Evolutionary conservation across 805 yeast species (phyloP), one percentile per base, ranked within the genome.

Genomic region (Yarrowia sp.): DNA sequence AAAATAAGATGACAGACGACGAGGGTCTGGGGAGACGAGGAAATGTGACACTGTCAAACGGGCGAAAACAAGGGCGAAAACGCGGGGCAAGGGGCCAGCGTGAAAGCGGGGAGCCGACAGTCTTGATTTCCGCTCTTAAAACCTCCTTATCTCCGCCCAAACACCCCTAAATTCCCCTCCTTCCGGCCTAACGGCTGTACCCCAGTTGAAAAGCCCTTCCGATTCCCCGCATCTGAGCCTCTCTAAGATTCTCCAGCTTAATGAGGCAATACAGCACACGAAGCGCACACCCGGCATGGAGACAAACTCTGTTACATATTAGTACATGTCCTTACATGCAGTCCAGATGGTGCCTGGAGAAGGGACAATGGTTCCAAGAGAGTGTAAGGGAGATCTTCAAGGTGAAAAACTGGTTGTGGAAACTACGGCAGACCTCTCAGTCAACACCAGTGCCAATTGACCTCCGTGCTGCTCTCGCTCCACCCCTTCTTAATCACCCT

Each of bases 151-250:
- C 42, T 50, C 56, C 56, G 55, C 15, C 30, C 30, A 24, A 36
- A 12, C 38, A 10, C 38, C 38, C 13, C 39, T 9, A 17, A n/a
- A 14, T 33, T 24, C 50, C 39, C 50, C 52, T 30, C 38, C 38
- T 47, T 58, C 40, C 64, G 64, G 64, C 50, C 50, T 43, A 58
- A 58, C 64, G 64, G 64, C 64, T 58, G 64, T 34, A 58, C 64
- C 64, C 61, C 61, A 55, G 60, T 12, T 36, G 46, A 15, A 42
- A n/a, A 52, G 58, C 58, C 58, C 6, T 40, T 40, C 47, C 40
- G 64, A 30, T 58, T 58, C 64, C 64, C 64, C 64, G 64, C 64
- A 56, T 56, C 64, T 42, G 64, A 42, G 49, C 64, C 36, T 38
- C 42, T 24, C 36, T 20, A 49, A n/a, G 38, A 55, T 49, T 50